Evolutionary conservation across 1,139 yeast genomes (phyloP).

Genomic region (Suhomyces bribrorum): DNA sequence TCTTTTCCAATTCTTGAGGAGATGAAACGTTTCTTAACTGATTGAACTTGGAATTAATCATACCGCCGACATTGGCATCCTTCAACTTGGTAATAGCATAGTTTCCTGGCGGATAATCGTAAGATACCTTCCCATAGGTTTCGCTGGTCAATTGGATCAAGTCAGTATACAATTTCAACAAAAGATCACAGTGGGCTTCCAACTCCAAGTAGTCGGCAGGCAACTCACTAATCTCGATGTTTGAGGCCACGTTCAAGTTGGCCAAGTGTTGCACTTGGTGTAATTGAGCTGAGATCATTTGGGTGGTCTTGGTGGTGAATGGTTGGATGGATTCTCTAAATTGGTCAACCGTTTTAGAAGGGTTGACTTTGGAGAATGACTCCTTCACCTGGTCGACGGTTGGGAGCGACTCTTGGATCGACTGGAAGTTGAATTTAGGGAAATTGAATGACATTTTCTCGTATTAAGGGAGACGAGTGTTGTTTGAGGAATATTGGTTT

Average conservation of each 20-base stretch:
- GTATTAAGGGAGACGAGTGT: background rate
- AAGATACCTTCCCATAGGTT: constrained; percentile 65
- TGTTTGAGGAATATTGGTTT: background rate
- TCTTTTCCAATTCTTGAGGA: constrained; percentile 64
- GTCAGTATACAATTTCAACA: constrained; percentile 60
- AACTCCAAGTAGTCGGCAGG: constrained; percentile 71
- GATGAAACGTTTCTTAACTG: constrained; percentile 62
- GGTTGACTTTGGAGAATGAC: constrained; percentile 42
- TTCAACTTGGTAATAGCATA: constrained; percentile 42
- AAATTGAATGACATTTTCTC: constrained; percentile 51
- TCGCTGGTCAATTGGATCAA: constrained; percentile 56
- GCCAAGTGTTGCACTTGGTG: constrained; percentile 50
- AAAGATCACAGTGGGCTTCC: constrained; percentile 65
- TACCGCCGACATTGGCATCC: constrained; percentile 65
- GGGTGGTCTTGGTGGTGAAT: constrained; percentile 43
- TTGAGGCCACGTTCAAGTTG: constrained; percentile 22
- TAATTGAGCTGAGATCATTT: constrained; percentile 40
- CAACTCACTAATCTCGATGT: constrained; percentile 56
- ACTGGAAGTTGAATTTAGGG: constrained; percentile 48
- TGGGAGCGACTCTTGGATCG: constrained; percentile 48
- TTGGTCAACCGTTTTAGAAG: constrained; percentile 41
- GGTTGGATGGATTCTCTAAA: constrained; percentile 47
- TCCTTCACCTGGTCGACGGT: constrained; percentile 44
- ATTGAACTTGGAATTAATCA: constrained; percentile 53
- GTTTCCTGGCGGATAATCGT: constrained; percentile 75